phyloP scores from a whole-genome alignment of 2,329 filamentous ascomycete species.

The Pseudocercospora eumusae region DNA sequence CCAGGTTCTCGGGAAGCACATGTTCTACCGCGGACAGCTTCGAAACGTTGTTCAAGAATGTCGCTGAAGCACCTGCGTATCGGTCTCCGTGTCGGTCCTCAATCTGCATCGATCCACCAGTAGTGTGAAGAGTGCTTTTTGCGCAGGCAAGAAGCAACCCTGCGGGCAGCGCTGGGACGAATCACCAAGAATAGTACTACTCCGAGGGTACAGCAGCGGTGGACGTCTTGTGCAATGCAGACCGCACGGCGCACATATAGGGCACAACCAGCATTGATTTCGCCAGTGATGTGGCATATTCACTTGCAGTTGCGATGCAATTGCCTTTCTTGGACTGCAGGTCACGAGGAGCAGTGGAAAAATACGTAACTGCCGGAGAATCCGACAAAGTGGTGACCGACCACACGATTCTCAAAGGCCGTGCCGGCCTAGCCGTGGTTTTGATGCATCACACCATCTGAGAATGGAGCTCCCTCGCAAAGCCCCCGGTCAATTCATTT shows the following conservation, averaged over 20 bases:
- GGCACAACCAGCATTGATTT: neutral
- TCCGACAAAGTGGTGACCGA: neutral
- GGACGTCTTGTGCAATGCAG: neutral
- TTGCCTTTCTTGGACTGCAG: neutral
- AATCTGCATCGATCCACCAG: neutral
- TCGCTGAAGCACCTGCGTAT: neutral
- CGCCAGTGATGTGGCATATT: neutral
- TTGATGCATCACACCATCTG: neutral
- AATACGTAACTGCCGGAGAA: neutral
- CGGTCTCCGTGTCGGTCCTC: neutral
- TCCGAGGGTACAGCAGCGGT: neutral
- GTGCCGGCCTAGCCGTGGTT: neutral
- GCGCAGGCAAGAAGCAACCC: neutral
- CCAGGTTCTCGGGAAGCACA: neutral
- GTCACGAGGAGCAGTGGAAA: neutral
- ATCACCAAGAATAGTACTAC: neutral
- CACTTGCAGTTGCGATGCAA: constrained; percentile 4
- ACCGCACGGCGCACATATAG: neutral
- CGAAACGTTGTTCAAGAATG: neutral
- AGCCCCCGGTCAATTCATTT: neutral
- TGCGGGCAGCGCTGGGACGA: neutral
- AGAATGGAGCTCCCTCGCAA: neutral
- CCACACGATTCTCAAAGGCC: neutral
- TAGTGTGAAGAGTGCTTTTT: neutral
- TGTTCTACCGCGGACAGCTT: neutral